phyloP scores from a whole-genome alignment of 1,139 yeast species.

The Geotrichum reessii region DNA sequence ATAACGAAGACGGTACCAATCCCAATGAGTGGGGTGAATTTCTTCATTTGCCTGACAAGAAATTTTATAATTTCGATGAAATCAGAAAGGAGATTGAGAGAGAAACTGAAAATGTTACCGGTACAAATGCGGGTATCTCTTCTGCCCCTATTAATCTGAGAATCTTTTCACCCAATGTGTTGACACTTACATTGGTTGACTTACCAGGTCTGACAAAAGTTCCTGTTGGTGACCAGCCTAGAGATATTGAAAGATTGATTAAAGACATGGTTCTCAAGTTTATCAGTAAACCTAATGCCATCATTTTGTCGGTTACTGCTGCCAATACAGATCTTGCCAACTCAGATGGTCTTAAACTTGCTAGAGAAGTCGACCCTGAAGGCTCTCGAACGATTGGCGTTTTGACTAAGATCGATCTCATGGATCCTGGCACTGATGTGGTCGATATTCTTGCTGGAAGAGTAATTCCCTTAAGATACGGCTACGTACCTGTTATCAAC shows the following conservation, averaged over 20 bases:
- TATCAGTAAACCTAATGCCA: constrained; percentile 93
- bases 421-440: constrained; percentile 99
- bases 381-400: constrained; percentile 96
- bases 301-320: constrained; percentile 89
- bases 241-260: constrained; percentile 91
- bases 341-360: constrained; percentile 92
- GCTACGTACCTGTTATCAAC: constrained; percentile 95
- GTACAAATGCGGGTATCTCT: constrained; percentile 87
- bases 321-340: constrained; percentile 97
- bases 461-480: constrained; percentile 90
- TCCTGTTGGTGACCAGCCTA: constrained; percentile 99
- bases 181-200: constrained; percentile 92
- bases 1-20: constrained; percentile 52
- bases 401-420: constrained; percentile 89
- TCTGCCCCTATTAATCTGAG: constrained; percentile 89
- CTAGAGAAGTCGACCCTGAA: constrained; percentile 97
- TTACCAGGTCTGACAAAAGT: constrained; percentile 97
- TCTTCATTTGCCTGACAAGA: constrained; percentile 84
- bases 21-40: constrained; percentile 98
- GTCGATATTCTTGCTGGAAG: constrained; percentile 94
- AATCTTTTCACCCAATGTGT: constrained; percentile 91
- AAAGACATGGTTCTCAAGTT: constrained; percentile 91
- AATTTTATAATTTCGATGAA: constrained; percentile 83
- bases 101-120: constrained; percentile 93
- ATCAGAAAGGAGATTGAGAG: constrained; percentile 85